Evolutionary conservation across 2,329 filamentous ascomycete genomes (phyloP), one percentile per base, ranked within the genome.

Genomic region (Mollisia scopiformis): DNA sequence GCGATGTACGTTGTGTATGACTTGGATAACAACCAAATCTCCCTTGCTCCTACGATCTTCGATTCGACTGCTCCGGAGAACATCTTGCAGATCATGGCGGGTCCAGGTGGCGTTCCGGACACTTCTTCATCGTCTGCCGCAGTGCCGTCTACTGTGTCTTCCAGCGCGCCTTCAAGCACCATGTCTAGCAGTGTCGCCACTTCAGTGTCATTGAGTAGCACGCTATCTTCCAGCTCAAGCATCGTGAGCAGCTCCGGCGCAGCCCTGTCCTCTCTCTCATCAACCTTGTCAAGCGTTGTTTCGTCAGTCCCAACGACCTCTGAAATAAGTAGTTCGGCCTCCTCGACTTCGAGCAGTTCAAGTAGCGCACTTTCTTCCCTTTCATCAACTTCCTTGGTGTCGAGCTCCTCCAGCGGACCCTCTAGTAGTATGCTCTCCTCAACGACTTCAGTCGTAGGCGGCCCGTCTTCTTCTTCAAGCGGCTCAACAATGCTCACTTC

Each of bases 1-100:
- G 85, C 83, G 1, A 83, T 83, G 1, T 86, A 86, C 68, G 80
- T 83, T 56, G 82, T 84, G 55, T 84, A 84, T 69, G 82, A 86
- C 68, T 70, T 84, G 47, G 75, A 74, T 59, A 79, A 83, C 71
- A 69, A 80, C 68, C 73, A 82, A 72, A 74, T 86, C 57, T 81
- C 75, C 59, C 68, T 85, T 3, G 82, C 82, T 41, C 57, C 79
- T 53, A 77, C 79, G 13, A 75, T 77, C 21, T 76, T 75, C 62
- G 74, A 78, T 62, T 39, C 35, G 8, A 69, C 71, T 6, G 14
- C 35, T 13, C 61, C 65, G 8, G 58, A 56, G 47, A 66, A 65
- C 19, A 56, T 69, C 49, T 50, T 69, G 16, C 51, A 87, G 74
- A 87, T 88, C 58, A 74, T 74, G 33, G 73, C 74, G 21, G 82